A percentile compares a stretch with the other conserved stretches of the same genome.
phyloP scores from a whole-genome alignment of 2,329 filamentous ascomycete genomes.

The Beauveria rudraprayagi region DNA sequence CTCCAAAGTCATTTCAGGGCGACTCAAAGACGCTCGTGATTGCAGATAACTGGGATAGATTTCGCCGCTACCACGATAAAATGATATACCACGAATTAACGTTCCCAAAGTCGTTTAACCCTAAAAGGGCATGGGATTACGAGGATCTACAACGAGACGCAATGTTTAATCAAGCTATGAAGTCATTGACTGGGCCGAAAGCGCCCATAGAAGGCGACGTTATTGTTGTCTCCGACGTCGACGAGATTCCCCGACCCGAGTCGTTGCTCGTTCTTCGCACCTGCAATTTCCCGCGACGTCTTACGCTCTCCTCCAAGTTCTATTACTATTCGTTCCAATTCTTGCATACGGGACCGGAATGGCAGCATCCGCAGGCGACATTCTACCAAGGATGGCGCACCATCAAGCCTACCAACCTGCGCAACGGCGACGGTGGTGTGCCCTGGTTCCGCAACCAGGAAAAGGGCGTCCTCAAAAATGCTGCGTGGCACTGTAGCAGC shows the following conservation, averaged over 20 bases:
- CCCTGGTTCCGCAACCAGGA: slow-evolving; percentile 32
- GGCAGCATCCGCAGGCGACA: slow-evolving; percentile 54
- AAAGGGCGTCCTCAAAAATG: slow-evolving; percentile 37
- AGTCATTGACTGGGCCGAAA: slow-evolving; percentile 32
- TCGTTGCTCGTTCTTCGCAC: slow-evolving; percentile 40
- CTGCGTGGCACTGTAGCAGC: slow-evolving; percentile 54
- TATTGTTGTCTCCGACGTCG: slow-evolving; percentile 51
- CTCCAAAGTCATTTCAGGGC: slow-evolving; percentile 49
- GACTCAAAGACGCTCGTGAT: slow-evolving; percentile 46
- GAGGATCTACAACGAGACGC: slow-evolving; percentile 48
- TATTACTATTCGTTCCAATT: slow-evolving; percentile 54
- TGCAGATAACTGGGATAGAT: slow-evolving; percentile 42
- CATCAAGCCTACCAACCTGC: slow-evolving; percentile 45
- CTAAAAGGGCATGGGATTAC: slow-evolving; percentile 37
- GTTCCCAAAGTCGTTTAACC: slow-evolving; percentile 33
- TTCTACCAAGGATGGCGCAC: slow-evolving; percentile 39
- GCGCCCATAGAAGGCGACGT: slow-evolving; percentile 43
- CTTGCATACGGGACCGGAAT: slow-evolving; percentile 31
- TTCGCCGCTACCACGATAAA: slow-evolving; percentile 47
- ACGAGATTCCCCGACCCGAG: slow-evolving; percentile 49
- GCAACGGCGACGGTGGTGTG: slow-evolving; percentile 36
- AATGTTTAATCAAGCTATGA: slow-evolving; percentile 49
- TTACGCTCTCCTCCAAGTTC: slow-evolving; percentile 43
- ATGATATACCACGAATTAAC: slow-evolving; percentile 52
- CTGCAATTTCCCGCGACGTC: slow-evolving; percentile 43